phyloP scores from a whole-genome alignment of 371 early-diverging fungal genomes.

The Blakeslea trispora region DNA sequence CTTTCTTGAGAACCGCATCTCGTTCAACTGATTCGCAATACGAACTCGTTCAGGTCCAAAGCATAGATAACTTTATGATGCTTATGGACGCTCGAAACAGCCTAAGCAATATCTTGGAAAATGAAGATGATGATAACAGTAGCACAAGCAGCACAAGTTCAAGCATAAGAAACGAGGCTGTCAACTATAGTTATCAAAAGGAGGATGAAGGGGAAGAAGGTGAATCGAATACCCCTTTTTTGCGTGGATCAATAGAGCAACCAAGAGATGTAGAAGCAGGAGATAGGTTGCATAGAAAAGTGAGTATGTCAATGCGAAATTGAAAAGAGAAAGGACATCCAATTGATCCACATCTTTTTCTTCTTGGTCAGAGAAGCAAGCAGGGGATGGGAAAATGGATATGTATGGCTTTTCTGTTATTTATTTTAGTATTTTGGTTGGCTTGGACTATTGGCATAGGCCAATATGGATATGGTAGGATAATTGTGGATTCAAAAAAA shows the following conservation, averaged over 20 bases:
- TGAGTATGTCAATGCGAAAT: constrained; percentile 6
- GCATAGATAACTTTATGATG: constrained; percentile 32
- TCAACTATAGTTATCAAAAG: constrained; percentile 9
- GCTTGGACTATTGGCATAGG: constrained; percentile 41
- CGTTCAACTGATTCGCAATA: constrained; percentile 5
- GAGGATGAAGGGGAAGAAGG: constrained; percentile 14
- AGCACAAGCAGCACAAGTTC: constrained; percentile 25
- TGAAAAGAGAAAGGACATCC: background rate
- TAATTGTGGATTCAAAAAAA: too few relatives aligned
- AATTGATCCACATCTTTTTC: background rate
- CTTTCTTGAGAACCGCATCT: constrained; percentile 11
- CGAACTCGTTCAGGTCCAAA: constrained; percentile 40
- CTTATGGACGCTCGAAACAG: constrained; percentile 34
- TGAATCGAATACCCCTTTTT: constrained; percentile 24
- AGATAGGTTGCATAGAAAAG: constrained; percentile 4
- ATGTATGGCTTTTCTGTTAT: constrained; percentile 27
- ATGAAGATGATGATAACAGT: constrained; percentile 19
- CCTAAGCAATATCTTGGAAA: constrained; percentile 17
- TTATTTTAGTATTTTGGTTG: constrained; percentile 28
- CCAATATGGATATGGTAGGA: constrained; percentile 20
- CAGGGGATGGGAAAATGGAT: constrained; percentile 25
- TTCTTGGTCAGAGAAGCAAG: constrained; percentile 4
- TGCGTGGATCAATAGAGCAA: background rate
- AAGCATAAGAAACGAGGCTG: background rate
- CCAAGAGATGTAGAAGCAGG: constrained; percentile 3